Base-by-base conservation (phyloP, 169 alveolate species). In the Fabrea salina region DNA sequence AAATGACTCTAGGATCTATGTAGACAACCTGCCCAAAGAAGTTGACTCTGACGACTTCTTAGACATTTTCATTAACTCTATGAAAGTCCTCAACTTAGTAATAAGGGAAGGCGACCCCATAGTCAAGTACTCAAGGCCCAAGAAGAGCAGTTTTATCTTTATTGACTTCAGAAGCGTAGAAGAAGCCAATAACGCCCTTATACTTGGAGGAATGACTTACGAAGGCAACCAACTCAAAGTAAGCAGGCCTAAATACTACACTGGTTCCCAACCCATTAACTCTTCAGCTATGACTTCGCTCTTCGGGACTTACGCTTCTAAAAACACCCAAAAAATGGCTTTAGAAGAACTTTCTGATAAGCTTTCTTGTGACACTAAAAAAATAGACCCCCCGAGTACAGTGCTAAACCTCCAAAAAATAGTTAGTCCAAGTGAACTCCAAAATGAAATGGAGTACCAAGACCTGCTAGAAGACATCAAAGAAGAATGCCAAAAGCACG, bases 91-190 rank as follows among this genome's bases (percentile, higher is more conserved):
- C 16, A 50, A 66, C 19, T 43, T 70, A 22, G 13, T 70, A 44
- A 37, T 50, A 19, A 40, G 66, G 8, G 37, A 25, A 41, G 95
- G 93, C 11, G 86, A 89, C 74, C 98, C 98, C 16, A 94, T 96
- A n/a, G 86, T 95, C 8, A 88, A 92, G 75, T 97, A 97, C 25
- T 97, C 99, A 98, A 92, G 95, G 3, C 92, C 97, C 59, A 85
- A 97, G 6, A 98, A 97, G 80, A 95, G 98, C 8, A 97, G 91
- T 76, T 97, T 95, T 86, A 98, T 98, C 32, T 96, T 97, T 88
- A 92, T 96, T 13, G 99, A 97, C 80, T 95, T 96, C 76, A 83
- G 99, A 35, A 88, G 98, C 30, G 93, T 96, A 76, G 99, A 96
- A 86, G 99, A 96, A 80, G 99, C 99, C 11, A 89, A 84, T 74